phyloP scores from a whole-genome alignment of 164 flowering plant genomes.

The Umbellularia californica region DNA sequence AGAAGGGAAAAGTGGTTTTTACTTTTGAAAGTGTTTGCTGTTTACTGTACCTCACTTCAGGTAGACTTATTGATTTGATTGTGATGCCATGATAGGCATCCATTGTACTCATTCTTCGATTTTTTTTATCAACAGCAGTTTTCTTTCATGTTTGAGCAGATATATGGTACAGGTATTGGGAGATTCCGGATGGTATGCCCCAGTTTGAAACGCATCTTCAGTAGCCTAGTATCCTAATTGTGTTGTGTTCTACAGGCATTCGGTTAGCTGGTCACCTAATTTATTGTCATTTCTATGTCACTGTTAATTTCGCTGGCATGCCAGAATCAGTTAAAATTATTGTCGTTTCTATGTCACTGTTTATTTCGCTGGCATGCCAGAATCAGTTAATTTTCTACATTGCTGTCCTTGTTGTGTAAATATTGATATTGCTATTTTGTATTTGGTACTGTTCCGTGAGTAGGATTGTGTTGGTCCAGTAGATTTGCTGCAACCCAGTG shows the following conservation, averaged over 20 bases:
- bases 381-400: background rate
- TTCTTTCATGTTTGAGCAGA: conserved; percentile 25
- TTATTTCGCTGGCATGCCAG: background rate
- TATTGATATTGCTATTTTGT: background rate
- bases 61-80: background rate
- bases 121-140: background rate
- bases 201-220: conserved; percentile 84
- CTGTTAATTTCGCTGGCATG: background rate
- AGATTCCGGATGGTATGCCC: conserved; percentile 63
- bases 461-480: background rate
- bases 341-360: background rate
- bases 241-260: background rate
- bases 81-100: background rate
- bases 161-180: conserved; percentile 53
- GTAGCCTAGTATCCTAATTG: conserved; percentile 42
- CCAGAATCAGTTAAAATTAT: background rate
- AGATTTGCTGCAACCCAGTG: background rate
- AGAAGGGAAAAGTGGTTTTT: too few species aligned
- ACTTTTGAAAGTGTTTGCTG: too few species aligned
- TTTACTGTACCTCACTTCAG: too few species aligned
- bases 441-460: background rate
- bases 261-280: background rate
- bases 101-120: background rate
- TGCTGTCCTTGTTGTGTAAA: conserved; percentile 1
- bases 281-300: background rate